phyloP scores from a whole-genome alignment of 1,139 yeast genomes.

The Hansenula lynferdii region DNA sequence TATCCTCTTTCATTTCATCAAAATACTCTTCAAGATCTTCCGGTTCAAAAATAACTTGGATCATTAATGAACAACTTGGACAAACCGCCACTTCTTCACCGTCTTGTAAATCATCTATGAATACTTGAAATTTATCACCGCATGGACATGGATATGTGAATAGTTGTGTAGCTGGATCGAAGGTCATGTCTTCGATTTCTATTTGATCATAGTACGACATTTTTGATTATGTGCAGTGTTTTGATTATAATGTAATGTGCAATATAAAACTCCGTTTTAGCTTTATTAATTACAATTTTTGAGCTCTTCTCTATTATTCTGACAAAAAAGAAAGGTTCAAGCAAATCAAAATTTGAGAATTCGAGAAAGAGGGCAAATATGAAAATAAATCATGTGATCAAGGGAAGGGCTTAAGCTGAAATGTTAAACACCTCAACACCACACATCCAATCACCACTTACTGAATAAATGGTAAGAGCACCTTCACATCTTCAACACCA shows the following conservation, averaged over 20 bases:
- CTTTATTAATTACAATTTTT: neutral
- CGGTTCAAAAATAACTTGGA: slow-evolving; percentile 79
- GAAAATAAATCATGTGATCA: too few relatives aligned
- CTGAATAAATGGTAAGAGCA: neutral
- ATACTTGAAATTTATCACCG: slow-evolving; percentile 89
- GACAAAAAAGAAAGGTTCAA: too few relatives aligned
- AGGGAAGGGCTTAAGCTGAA: too few relatives aligned
- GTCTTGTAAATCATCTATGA: slow-evolving; percentile 78
- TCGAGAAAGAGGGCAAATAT: too few relatives aligned
- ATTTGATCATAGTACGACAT: slow-evolving; percentile 82
- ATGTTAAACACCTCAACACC: too few relatives aligned
- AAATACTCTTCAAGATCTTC: slow-evolving; percentile 42
- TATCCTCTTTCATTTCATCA: slow-evolving; percentile 25
- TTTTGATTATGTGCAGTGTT: neutral
- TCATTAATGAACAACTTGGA: slow-evolving; percentile 94
- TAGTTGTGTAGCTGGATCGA: slow-evolving; percentile 71
- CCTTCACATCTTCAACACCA: too few relatives aligned
- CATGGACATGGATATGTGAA: slow-evolving; percentile 98
- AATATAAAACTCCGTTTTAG: too few relatives aligned
- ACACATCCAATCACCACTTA: too few relatives aligned
- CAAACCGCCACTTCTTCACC: slow-evolving; percentile 96
- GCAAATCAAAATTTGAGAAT: too few relatives aligned
- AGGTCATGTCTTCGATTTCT: slow-evolving; percentile 95
- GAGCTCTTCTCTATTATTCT: too few relatives aligned
- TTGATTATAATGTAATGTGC: neutral